Evolutionary conservation across 2,329 filamentous ascomycete species (phyloP).

Genomic region (Penicillium glabrum): DNA sequence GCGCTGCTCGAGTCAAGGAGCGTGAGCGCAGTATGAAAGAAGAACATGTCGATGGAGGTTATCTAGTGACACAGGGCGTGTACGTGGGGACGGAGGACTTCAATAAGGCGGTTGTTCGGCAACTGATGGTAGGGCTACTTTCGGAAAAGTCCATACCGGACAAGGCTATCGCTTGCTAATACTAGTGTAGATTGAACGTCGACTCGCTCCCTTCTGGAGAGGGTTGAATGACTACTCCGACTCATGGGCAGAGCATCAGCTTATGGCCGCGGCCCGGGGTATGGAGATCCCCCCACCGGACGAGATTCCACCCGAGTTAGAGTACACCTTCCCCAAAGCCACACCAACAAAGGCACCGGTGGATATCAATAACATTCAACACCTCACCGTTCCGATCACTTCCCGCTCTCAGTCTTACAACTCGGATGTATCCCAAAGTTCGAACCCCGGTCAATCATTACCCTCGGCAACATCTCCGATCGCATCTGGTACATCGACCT

Average conservation of each 20-base stretch:
- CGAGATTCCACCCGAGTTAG: conserved; percentile 71
- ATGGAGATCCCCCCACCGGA: conserved; percentile 81
- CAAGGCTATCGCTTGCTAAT: background rate
- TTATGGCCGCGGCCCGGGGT: conserved; percentile 86
- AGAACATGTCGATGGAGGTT: conserved; percentile 92
- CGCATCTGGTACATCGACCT: conserved; percentile 49
- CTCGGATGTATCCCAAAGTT: conserved; percentile 69
- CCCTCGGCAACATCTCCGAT: conserved; percentile 60
- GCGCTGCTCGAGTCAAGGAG: conserved; percentile 72
- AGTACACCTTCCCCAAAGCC: conserved; percentile 50
- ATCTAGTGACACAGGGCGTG: conserved; percentile 87
- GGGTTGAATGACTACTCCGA: conserved; percentile 86
- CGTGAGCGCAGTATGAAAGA: conserved; percentile 86
- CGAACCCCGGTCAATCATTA: conserved; percentile 62
- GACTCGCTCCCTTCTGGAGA: conserved; percentile 91
- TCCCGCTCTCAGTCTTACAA: conserved; percentile 74
- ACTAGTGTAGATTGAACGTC: conserved; percentile 78
- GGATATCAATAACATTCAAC: conserved; percentile 62
- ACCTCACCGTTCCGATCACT: conserved; percentile 75
- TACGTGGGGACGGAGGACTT: conserved; percentile 94
- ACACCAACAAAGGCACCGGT: conserved; percentile 50
- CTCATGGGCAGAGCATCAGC: conserved; percentile 90
- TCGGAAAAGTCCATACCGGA: background rate
- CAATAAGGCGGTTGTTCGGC: conserved; percentile 81
- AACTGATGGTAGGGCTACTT: conserved; percentile 72